These are phyloP conservation scores for Pelargonium fulgidum DNA, from an alignment of 441 rosid genomes.

Conservation along the genomic window DNA sequence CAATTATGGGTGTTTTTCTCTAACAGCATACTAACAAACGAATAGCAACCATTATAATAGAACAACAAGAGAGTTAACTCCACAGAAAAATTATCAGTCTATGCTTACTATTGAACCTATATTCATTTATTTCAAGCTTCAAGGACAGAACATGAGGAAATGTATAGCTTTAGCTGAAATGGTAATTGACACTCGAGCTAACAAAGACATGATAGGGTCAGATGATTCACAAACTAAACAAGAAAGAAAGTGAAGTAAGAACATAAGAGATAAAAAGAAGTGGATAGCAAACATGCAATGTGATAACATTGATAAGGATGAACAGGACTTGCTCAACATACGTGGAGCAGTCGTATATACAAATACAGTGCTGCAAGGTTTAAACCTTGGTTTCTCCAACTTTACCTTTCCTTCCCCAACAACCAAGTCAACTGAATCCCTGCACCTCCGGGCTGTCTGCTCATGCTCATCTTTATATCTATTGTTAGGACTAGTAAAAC, in stretches of 20 bases:
- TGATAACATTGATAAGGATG: constrained; percentile 19
- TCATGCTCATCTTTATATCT: constrained; percentile 27
- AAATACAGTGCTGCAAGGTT: constrained; percentile 24
- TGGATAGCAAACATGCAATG: constrained; percentile 12
- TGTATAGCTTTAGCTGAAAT: constrained; percentile 11
- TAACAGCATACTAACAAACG: neutral
- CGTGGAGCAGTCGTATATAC: constrained; percentile 23
- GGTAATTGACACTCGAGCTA: constrained; percentile 6
- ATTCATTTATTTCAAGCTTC: neutral
- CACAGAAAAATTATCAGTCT: neutral
- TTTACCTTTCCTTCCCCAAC: constrained; percentile 57
- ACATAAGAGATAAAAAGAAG: constrained; percentile 13
- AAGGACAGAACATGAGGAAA: neutral
- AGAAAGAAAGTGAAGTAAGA: constrained; percentile 6
- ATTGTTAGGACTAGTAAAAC: constrained; percentile 21
- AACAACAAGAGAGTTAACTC: neutral
- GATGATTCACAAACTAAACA: constrained; percentile 12
- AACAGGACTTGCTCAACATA: constrained; percentile 21
- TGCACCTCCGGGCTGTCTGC: constrained; percentile 27
- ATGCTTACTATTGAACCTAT: neutral
- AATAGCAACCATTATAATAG: neutral
- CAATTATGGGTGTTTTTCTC: neutral
- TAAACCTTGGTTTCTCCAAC: constrained; percentile 27
- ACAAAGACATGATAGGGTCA: constrained; percentile 8
- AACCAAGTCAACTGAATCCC: constrained; percentile 39